phyloP scores from a whole-genome alignment of 2,329 filamentous ascomycete species.

The Incumbomyces delicatus region DNA sequence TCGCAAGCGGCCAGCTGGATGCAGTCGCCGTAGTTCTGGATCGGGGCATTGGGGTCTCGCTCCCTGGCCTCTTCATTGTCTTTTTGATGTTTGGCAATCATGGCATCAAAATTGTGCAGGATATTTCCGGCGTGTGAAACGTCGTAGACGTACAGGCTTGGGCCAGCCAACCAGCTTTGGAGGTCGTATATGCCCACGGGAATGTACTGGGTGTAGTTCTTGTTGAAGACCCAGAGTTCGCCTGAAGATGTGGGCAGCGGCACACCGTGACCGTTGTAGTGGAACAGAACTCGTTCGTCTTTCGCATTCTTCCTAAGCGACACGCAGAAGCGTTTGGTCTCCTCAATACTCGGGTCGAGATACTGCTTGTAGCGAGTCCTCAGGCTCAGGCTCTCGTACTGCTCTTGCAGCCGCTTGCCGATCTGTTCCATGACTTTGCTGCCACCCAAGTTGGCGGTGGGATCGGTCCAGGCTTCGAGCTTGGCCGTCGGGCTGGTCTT shows the following conservation, averaged over 20 bases:
- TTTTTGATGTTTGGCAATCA: slow-evolving; percentile 87
- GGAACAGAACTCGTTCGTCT: slow-evolving; percentile 90
- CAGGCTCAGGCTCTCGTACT: slow-evolving; percentile 92
- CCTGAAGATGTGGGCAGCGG: slow-evolving; percentile 90
- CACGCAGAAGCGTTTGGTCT: slow-evolving; percentile 92
- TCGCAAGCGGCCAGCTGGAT: slow-evolving; percentile 90
- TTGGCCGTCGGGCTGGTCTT: slow-evolving; percentile 91
- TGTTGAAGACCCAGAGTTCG: slow-evolving; percentile 99
- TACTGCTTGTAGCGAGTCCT: slow-evolving; percentile 97
- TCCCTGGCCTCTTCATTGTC: slow-evolving; percentile 70
- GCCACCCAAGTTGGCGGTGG: slow-evolving; percentile 64
- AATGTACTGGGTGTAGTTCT: slow-evolving; percentile 97
- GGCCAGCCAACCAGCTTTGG: slow-evolving; percentile 89
- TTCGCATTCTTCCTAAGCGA: slow-evolving; percentile 86
- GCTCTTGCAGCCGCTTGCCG: slow-evolving; percentile 86
- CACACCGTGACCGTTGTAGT: slow-evolving; percentile 97
- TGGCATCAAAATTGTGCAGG: slow-evolving; percentile 85
- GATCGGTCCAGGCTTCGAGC: slow-evolving; percentile 94
- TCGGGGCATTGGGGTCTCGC: slow-evolving; percentile 59
- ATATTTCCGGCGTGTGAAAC: slow-evolving; percentile 96
- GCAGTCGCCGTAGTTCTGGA: slow-evolving; percentile 64
- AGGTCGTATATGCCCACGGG: slow-evolving; percentile 91
- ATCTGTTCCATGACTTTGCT: slow-evolving; percentile 88
- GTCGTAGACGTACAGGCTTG: slow-evolving; percentile 95
- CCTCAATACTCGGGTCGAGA: slow-evolving; percentile 89